phyloP scores from a whole-genome alignment of 345 rosid species.

The Eutrema yunnanense region DNA sequence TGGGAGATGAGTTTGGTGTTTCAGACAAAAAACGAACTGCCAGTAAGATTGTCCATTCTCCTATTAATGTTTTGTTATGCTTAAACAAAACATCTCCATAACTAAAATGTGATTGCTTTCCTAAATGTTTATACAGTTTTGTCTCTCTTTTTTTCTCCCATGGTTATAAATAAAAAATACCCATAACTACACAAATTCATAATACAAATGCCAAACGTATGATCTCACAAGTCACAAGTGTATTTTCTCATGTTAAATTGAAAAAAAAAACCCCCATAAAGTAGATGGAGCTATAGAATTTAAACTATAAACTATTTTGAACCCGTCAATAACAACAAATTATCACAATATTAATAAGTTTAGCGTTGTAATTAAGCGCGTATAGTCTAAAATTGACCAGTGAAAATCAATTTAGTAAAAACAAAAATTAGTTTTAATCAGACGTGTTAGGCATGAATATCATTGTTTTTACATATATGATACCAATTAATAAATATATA shows the following conservation, averaged over 20 bases:
- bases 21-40: conserved; percentile 33
- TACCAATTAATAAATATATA: not conserved
- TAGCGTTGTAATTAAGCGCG: not conserved
- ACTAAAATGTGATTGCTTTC: conserved; percentile 22
- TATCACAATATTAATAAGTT: not conserved
- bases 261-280: not conserved
- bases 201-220: not conserved
- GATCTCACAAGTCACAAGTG: not conserved
- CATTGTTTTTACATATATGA: not conserved
- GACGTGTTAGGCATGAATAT: not conserved
- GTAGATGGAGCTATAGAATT: no score
- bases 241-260: not conserved
- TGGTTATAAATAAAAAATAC: not conserved
- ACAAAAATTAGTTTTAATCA: not conserved
- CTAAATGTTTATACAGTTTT: not conserved
- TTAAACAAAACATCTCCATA: conserved; percentile 23
- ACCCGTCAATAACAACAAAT: no score
- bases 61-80: conserved; percentile 29
- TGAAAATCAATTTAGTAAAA: not conserved
- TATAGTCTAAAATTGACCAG: not conserved
- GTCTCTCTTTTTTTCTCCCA: not conserved
- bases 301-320: not conserved
- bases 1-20: conserved; percentile 29
- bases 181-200: not conserved
- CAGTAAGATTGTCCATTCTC: conserved; percentile 32